These are phyloP conservation scores for Colletotrichum sp. DNA, from an alignment of 2,329 filamentous ascomycete species.

Conservation along the genomic window DNA sequence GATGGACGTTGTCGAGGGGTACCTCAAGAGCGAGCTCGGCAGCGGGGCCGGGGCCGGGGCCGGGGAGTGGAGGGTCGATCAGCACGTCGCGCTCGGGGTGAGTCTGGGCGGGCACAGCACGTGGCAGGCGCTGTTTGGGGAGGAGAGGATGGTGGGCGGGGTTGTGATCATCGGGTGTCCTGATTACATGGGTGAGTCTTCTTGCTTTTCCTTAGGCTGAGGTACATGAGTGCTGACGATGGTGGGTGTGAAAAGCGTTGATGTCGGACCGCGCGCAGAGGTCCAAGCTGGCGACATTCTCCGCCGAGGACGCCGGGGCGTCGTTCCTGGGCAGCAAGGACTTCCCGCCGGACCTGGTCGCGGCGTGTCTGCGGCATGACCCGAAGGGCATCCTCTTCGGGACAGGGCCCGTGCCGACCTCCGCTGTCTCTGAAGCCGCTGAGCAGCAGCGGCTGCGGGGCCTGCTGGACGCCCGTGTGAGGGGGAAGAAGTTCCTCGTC, in stretches of 20 bases:
- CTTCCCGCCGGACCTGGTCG: constrained; percentile 74
- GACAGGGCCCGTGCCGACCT: constrained; percentile 36
- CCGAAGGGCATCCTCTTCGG: constrained; percentile 78
- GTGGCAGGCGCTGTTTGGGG: constrained; percentile 83
- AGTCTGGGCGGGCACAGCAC: constrained; percentile 87
- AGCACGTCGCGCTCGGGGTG: constrained; percentile 80
- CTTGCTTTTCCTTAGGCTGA: not conserved
- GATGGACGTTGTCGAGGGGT: constrained; percentile 79
- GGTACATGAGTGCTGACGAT: not conserved
- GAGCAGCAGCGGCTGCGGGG: constrained; percentile 49
- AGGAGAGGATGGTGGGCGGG: constrained; percentile 78
- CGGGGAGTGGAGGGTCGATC: constrained; percentile 47
- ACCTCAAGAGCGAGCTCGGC: constrained; percentile 63
- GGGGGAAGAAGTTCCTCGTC: constrained; percentile 68
- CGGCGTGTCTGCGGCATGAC: constrained; percentile 69
- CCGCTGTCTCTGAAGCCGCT: constrained; percentile 26
- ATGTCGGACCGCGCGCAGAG: constrained; percentile 80
- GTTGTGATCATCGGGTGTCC: constrained; percentile 88
- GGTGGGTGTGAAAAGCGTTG: constrained; percentile 43
- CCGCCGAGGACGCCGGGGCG: constrained; percentile 57
- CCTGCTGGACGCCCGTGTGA: constrained; percentile 54
- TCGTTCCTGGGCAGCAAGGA: constrained; percentile 78
- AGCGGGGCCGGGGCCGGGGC: not conserved
- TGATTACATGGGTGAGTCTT: constrained; percentile 73
- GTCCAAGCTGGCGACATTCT: constrained; percentile 69